These are phyloP conservation scores for Euptelea pleiosperma DNA, from an alignment of 164 flowering plant genomes.

Conservation along the genomic window DNA sequence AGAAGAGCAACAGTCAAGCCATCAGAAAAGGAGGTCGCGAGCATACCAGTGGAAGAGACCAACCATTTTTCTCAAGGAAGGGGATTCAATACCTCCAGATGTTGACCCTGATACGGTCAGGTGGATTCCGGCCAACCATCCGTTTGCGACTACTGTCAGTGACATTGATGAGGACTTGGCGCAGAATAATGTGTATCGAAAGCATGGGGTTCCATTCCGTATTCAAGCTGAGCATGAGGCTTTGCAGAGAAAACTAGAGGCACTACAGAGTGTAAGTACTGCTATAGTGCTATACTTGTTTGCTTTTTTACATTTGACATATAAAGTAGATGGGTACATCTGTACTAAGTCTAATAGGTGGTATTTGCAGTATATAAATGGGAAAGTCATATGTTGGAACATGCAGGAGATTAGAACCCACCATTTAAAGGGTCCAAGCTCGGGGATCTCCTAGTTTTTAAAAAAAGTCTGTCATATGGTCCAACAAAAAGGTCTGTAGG, in stretches of 20 bases:
- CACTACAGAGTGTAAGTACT: constrained; percentile 67
- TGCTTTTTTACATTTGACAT: too few species aligned
- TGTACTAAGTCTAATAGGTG: too few species aligned
- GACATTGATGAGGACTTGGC: constrained; percentile 92
- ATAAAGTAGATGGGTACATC: too few species aligned
- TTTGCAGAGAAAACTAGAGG: constrained; percentile 79
- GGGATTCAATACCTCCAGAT: constrained; percentile 85
- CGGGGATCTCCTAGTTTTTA: too few species aligned
- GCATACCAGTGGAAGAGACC: constrained; percentile 99
- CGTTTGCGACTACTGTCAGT: constrained; percentile 86
- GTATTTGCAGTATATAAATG: too few species aligned
- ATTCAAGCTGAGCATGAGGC: constrained; percentile 95
- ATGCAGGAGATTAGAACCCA: too few species aligned
- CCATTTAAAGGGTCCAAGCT: too few species aligned
- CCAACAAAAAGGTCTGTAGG: too few species aligned
- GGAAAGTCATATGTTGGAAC: too few species aligned
- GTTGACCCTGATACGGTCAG: constrained; percentile 94
- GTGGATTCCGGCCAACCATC: constrained; percentile 99
- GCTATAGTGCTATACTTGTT: too few species aligned
- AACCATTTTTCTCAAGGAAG: constrained; percentile 83
- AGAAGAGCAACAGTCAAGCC: constrained; percentile 60
- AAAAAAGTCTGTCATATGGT: too few species aligned
- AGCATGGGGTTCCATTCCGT: constrained; percentile 92
- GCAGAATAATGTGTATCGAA: constrained; percentile 85
- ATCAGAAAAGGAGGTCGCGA: constrained; percentile 90